Conservation (phyloP, 2,329 filamentous ascomycete species). For the Ascochyta clinopodiicola region DNA sequence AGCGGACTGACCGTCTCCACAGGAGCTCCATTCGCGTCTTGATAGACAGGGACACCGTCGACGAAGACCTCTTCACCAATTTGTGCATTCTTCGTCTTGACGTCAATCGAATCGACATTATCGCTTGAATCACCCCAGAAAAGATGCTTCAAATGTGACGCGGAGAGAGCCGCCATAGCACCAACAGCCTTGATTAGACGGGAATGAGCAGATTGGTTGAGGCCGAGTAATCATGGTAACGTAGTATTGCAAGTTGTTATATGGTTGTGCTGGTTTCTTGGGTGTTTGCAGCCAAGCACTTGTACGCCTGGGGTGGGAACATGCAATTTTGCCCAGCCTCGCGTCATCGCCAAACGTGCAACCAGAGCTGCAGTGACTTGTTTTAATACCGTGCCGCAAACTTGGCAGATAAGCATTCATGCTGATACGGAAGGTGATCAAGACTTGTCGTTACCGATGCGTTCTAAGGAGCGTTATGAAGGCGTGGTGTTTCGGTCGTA, state of each 20-base stretch:
- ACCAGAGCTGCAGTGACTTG: background rate
- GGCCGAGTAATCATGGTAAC: background rate
- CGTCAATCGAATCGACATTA: constrained; percentile 20
- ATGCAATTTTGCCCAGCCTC: constrained; percentile 23
- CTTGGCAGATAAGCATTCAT: constrained; percentile 2
- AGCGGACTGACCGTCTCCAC: constrained; percentile 40
- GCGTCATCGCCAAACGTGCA: constrained; percentile 22
- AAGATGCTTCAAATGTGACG: constrained; percentile 23
- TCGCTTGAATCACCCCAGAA: constrained; percentile 25
- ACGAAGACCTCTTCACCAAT: constrained; percentile 37
- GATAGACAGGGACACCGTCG: constrained; percentile 29
- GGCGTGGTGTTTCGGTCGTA: background rate
- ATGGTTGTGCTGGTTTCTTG: background rate
- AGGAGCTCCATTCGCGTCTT: constrained; percentile 40
- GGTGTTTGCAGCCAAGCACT: background rate
- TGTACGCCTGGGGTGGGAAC: constrained; percentile 4
- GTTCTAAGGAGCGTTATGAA: background rate
- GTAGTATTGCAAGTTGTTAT: background rate
- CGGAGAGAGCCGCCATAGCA: constrained; percentile 17
- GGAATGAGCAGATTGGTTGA: background rate
- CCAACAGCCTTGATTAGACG: background rate
- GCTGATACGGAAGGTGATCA: constrained; percentile 7
- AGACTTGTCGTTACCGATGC: background rate
- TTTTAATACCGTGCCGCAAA: background rate
- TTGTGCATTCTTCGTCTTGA: constrained; percentile 35